Percentiles rank a stretch among this genome's conserved stretches.
Conservation (phyloP, 495 filamentous ascomycete species). For the Baudoinia panamericana region DNA sequence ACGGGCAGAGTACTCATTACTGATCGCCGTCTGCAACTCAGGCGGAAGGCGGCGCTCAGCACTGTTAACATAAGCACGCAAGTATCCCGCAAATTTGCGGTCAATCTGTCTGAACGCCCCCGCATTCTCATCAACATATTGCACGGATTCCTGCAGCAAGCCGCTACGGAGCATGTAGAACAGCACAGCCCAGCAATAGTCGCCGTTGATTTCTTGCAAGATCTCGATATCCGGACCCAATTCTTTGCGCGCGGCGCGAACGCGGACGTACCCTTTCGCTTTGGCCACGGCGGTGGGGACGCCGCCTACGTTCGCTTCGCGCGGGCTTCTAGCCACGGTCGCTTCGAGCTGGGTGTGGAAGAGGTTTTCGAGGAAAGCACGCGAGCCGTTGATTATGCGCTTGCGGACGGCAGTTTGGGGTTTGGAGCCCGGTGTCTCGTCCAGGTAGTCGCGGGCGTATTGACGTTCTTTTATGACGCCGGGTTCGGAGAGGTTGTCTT, state of each 20-base stretch:
- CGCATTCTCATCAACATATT: slow-evolving; percentile 68
- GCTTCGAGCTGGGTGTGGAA: slow-evolving; percentile 61
- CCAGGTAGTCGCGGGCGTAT: slow-evolving; percentile 59
- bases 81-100: slow-evolving; percentile 77
- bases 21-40: slow-evolving; percentile 72
- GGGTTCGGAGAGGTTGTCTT: slow-evolving; percentile 39
- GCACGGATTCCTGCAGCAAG: slow-evolving; percentile 66
- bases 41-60: slow-evolving; percentile 58
- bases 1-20: slow-evolving; percentile 75
- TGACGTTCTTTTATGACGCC: slow-evolving; percentile 57
- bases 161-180: slow-evolving; percentile 87
- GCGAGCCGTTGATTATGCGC: slow-evolving; percentile 63
- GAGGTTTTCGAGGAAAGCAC: slow-evolving; percentile 57
- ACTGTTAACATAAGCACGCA: slow-evolving; percentile 61
- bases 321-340: slow-evolving; percentile 66
- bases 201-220: slow-evolving; percentile 58
- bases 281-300: slow-evolving; percentile 77
- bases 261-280: slow-evolving; percentile 77
- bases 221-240: slow-evolving; percentile 61
- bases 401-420: slow-evolving; percentile 51
- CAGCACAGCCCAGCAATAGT: slow-evolving; percentile 85
- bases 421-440: slow-evolving; percentile 50
- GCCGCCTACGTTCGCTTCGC: slow-evolving; percentile 80
- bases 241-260: slow-evolving; percentile 61
- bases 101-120: slow-evolving; percentile 76